A percentile compares a stretch with the other conserved stretches of the same genome.
phyloP scores from a whole-genome alignment of 495 filamentous ascomycete species.

The Xylaria sp. region DNA sequence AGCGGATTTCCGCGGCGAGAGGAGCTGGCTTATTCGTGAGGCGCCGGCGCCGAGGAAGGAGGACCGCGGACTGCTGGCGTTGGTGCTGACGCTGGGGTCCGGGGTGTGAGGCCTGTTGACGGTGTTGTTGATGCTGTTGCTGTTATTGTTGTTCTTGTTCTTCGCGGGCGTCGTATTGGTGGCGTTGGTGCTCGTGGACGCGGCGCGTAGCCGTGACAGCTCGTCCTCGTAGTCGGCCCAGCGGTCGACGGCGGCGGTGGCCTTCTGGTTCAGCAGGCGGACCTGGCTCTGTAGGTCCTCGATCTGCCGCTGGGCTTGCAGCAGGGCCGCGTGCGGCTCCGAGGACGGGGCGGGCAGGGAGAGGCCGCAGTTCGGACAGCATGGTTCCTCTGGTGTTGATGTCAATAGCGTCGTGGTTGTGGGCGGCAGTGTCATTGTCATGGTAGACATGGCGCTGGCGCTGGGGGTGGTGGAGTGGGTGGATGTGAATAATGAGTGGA shows the following conservation, averaged over 20 bases:
- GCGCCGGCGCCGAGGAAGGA: conserved; percentile 52
- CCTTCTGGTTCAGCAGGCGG: conserved; percentile 74
- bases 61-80: conserved; percentile 39
- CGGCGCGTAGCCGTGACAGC: conserved; percentile 67
- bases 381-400: conserved; percentile 30
- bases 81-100: conserved; percentile 27
- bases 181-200: conserved; percentile 35
- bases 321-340: conserved; percentile 59
- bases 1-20: conserved; percentile 64
- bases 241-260: conserved; percentile 76
- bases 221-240: conserved; percentile 97
- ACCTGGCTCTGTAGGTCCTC: conserved; percentile 84
- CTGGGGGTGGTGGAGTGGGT: neutral
- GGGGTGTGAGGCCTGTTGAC: conserved; percentile 29
- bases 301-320: conserved; percentile 71
- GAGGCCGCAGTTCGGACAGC: conserved; percentile 42
- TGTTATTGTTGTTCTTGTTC: conserved; percentile 36
- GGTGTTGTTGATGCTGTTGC: conserved; percentile 30
- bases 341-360: conserved; percentile 41
- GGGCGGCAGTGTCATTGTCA: conserved; percentile 35
- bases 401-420: conserved; percentile 31
- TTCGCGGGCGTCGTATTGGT: conserved; percentile 43
- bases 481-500: too few species aligned
- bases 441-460: conserved; percentile 25
- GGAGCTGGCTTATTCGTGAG: conserved; percentile 69